phyloP scores from a whole-genome alignment of 163 green algal genomes.

The Trebouxiophyceae sp. region DNA sequence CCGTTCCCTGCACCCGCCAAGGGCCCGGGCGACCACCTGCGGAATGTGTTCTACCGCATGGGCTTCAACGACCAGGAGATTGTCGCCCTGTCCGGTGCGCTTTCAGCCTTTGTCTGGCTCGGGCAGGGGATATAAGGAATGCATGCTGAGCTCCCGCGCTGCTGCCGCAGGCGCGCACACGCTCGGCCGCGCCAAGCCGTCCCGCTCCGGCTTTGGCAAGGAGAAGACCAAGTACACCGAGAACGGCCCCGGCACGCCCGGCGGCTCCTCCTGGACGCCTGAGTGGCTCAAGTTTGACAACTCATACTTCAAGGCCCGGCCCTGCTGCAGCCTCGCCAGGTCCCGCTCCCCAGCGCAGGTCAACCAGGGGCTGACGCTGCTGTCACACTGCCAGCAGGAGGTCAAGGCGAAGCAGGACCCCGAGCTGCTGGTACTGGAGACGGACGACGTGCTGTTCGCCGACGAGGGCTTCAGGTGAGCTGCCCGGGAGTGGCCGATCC shows the following conservation, averaged over 20 bases:
- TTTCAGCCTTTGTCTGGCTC: constrained; percentile 18
- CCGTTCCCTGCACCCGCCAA: constrained; percentile 51
- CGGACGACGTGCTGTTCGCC: constrained; percentile 78
- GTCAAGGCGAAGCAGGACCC: constrained; percentile 71
- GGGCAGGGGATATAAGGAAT: neutral
- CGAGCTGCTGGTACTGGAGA: constrained; percentile 83
- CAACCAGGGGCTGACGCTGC: neutral
- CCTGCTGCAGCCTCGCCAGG: no score
- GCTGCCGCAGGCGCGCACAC: constrained; percentile 41
- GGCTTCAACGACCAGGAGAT: constrained; percentile 88
- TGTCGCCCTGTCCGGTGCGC: constrained; percentile 79
- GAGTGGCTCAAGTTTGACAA: constrained; percentile 95
- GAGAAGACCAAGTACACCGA: constrained; percentile 74
- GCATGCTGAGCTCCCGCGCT: neutral
- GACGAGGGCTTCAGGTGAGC: constrained; percentile 76
- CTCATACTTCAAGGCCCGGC: constrained; percentile 74
- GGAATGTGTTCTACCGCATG: constrained; percentile 78
- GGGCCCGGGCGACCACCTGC: constrained; percentile 64
- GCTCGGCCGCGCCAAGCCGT: constrained; percentile 42
- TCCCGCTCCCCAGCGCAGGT: no score
- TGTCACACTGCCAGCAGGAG: constrained; percentile 17
- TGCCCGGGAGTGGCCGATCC: no score
- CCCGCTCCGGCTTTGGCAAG: constrained; percentile 60
- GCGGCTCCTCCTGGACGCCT: constrained; percentile 81
- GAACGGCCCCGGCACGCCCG: constrained; percentile 46